These are phyloP conservation scores for Arabidopsis arenosa DNA, from an alignment of 345 rosid genomes.

Conservation along the genomic window DNA sequence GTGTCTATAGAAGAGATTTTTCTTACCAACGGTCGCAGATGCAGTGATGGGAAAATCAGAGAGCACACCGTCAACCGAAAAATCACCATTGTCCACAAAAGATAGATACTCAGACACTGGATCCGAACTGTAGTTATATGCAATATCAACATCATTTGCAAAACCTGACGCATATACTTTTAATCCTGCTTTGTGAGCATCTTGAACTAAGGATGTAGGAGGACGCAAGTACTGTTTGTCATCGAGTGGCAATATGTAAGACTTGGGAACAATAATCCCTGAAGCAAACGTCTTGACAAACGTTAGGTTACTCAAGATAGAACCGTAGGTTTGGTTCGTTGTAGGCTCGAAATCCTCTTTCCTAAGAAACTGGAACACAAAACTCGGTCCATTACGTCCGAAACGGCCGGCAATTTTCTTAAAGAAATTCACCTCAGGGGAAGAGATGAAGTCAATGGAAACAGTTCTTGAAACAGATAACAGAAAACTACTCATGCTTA, in stretches of 20 bases:
- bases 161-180: conserved; percentile 73
- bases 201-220: conserved; percentile 58
- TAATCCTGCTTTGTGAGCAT: conserved; percentile 81
- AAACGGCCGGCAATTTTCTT: conserved; percentile 50
- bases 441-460: conserved; percentile 61
- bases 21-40: conserved; percentile 63
- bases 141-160: conserved; percentile 59
- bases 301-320: conserved; percentile 61
- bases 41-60: conserved; percentile 83
- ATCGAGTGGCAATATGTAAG: conserved; percentile 69
- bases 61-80: conserved; percentile 82
- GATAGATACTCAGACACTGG: conserved; percentile 66
- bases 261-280: conserved; percentile 79
- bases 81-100: conserved; percentile 69
- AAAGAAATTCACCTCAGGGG: conserved; percentile 77
- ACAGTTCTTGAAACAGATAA: conserved; percentile 52
- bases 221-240: conserved; percentile 51
- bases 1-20: background rate
- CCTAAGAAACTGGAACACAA: conserved; percentile 62
- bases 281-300: conserved; percentile 81
- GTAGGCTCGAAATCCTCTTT: conserved; percentile 58
- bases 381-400: conserved; percentile 47
- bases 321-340: conserved; percentile 66
- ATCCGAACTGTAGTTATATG: conserved; percentile 75
- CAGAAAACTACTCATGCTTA: conserved; percentile 65